phyloP scores from a whole-genome alignment of 805 yeast genomes.

The Candida boleticola region DNA sequence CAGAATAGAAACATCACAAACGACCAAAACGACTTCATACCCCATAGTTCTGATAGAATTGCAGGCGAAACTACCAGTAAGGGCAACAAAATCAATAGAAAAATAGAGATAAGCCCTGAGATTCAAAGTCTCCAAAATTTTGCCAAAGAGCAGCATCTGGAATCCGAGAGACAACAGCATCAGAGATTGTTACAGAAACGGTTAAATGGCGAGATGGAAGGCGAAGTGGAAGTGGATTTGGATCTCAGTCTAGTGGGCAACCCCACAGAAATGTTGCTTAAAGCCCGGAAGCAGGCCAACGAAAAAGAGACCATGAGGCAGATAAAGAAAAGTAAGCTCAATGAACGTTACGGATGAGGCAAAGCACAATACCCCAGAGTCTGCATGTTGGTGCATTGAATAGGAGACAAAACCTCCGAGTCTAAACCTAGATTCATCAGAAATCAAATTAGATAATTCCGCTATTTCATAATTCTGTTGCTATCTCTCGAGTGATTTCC shows the following conservation, averaged over 20 bases:
- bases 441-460: no score
- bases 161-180: constrained; percentile 13
- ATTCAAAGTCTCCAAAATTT: constrained; percentile 27
- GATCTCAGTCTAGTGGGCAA: constrained; percentile 34
- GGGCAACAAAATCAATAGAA: not conserved
- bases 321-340: constrained; percentile 13
- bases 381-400: no score
- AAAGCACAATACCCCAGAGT: no score
- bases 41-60: constrained; percentile 26
- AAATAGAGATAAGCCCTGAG: constrained; percentile 5
- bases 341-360: constrained; percentile 17
- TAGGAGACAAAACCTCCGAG: no score
- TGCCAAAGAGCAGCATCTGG: constrained; percentile 31
- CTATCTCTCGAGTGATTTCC: no score
- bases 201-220: constrained; percentile 7
- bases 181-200: constrained; percentile 8
- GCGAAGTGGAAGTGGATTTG: constrained; percentile 17
- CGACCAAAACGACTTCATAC: constrained; percentile 47
- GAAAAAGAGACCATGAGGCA: constrained; percentile 12
- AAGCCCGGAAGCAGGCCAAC: constrained; percentile 19
- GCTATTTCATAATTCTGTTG: no score
- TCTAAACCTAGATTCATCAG: no score
- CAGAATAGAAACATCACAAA: constrained; percentile 29
- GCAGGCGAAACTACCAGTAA: constrained; percentile 12
- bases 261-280: constrained; percentile 35